Evolutionary conservation across 208 protist genomes (phyloP).

Genomic region (Balamuthia mandrillaris): DNA sequence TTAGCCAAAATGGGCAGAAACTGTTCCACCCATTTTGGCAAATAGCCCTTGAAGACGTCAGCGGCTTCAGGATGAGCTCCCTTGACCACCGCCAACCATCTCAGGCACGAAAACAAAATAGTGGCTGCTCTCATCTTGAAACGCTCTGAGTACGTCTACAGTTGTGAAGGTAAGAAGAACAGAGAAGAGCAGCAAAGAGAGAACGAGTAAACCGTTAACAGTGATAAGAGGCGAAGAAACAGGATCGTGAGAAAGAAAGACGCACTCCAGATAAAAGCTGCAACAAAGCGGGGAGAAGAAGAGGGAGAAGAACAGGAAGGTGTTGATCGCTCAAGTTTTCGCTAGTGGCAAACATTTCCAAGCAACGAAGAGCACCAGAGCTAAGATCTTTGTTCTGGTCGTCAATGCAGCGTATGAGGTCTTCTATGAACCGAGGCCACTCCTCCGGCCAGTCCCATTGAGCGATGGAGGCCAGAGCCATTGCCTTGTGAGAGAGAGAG

Average conservation of each 20-base stretch:
- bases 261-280: constrained; percentile 13
- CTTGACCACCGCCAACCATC: background rate
- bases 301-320: constrained; percentile 11
- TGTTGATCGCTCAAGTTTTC: constrained; percentile 37
- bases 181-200: background rate
- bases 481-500: background rate
- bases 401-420: constrained; percentile 18
- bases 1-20: background rate
- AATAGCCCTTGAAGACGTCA: background rate
- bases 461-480: constrained; percentile 43
- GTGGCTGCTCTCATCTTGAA: background rate
- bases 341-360: constrained; percentile 22
- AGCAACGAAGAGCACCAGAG: constrained; percentile 12
- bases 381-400: background rate
- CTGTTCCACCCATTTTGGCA: background rate
- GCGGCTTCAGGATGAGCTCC: background rate
- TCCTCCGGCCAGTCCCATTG: constrained; percentile 49
- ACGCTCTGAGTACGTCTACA: background rate
- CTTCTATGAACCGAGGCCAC: constrained; percentile 40
- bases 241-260: background rate
- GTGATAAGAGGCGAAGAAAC: too few species aligned
- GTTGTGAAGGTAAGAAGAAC: background rate
- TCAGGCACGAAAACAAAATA: background rate
- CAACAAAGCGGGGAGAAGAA: background rate
- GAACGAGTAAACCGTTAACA: background rate